Evolutionary conservation across 129 eudicot species (phyloP).

Genomic region (Helianthus annuus): HanXRQr2.0-SUNRISE NC_035433.2:34471745-34472244

Average conservation of each 20-base stretch:
- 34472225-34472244: constrained; percentile 14
- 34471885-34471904: constrained; percentile 16
- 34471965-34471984: not conserved
- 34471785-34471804: constrained; percentile 19
- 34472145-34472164: not conserved
- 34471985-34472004: not conserved
- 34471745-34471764: constrained; percentile 18
- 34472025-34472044: constrained; percentile 24
- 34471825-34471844: constrained; percentile 2
- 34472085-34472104: not conserved
- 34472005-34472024: not conserved
- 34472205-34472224: constrained; percentile 19
- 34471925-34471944: constrained; percentile 2
- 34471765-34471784: constrained; percentile 7
- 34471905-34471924: constrained; percentile 25
- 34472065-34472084: constrained; percentile 21
- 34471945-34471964: not conserved
- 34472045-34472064: constrained; percentile 16
- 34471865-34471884: constrained; percentile 22
- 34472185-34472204: constrained; percentile 25
- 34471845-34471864: constrained; percentile 25
- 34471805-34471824: constrained; percentile 10
- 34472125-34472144: not conserved
- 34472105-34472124: not conserved
- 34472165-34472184: constrained; percentile 14